A percentile compares a stretch with the other conserved stretches of the same genome.
Evolutionary conservation across 352 stramenopile genomes (phyloP).

Genomic region (Phytophthora foliorum): DNA sequence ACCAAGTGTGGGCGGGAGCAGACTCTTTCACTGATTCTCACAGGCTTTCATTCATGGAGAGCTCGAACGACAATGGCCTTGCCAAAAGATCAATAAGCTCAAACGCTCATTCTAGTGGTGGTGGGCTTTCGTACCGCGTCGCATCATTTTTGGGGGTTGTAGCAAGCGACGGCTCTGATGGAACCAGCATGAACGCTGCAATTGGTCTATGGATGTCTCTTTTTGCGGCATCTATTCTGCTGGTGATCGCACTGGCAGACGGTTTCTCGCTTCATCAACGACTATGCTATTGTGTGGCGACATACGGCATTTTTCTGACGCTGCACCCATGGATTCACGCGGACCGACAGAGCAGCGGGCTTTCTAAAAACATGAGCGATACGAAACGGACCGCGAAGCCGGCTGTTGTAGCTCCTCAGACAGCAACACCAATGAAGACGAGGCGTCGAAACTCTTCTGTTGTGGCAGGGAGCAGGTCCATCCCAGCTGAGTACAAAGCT

Average conservation of each 20-base stretch:
- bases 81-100: conserved; percentile 8
- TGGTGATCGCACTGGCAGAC: conserved; percentile 56
- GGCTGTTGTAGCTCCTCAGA: conserved; percentile 4
- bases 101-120: conserved; percentile 1
- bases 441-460: neutral
- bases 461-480: neutral
- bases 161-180: conserved; percentile 17
- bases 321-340: conserved; percentile 67
- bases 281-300: conserved; percentile 48
- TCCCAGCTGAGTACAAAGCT: conserved; percentile 39
- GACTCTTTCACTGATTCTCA: conserved; percentile 31
- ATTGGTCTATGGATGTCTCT: conserved; percentile 72
- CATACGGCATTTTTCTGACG: conserved; percentile 63
- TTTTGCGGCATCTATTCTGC: conserved; percentile 56
- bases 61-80: conserved; percentile 16
- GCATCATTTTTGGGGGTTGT: conserved; percentile 42
- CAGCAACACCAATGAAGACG: neutral
- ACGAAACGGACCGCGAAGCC: conserved; percentile 4
- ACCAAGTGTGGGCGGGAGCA: conserved; percentile 38
- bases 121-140: conserved; percentile 28
- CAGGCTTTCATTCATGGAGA: conserved; percentile 43
- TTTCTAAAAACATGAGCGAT: neutral
- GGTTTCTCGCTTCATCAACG: conserved; percentile 57
- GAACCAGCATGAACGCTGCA: conserved; percentile 41
- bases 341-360: neutral